These are phyloP conservation scores for Psilocybe sp. DNA, from an alignment of 768 basidiomycete species.

Conservation along the genomic window DNA sequence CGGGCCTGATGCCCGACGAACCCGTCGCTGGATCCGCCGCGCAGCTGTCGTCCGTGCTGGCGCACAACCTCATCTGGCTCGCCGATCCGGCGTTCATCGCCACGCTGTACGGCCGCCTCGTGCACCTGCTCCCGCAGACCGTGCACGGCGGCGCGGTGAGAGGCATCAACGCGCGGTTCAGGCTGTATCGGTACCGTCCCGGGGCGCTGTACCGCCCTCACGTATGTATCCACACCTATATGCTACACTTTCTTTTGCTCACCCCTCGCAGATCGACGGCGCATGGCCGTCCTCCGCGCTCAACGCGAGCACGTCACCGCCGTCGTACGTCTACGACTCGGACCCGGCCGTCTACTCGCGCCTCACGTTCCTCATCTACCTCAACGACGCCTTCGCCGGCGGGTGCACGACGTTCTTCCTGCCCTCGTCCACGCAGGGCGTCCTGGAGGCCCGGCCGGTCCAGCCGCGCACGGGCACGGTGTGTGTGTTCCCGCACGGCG, in stretches of 20 bases:
- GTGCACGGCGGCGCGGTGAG: constrained; percentile 40
- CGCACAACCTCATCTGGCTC: constrained; percentile 53
- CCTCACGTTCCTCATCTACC: constrained; percentile 45
- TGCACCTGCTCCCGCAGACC: constrained; percentile 36
- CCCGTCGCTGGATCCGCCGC: constrained; percentile 44
- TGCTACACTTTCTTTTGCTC: background rate
- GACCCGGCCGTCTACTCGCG: constrained; percentile 45
- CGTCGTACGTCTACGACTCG: constrained; percentile 46
- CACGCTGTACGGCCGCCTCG: constrained; percentile 38
- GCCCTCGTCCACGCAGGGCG: constrained; percentile 37
- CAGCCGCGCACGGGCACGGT: constrained; percentile 47
- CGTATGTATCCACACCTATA: constrained; percentile 18
- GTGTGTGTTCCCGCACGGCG: constrained; percentile 45
- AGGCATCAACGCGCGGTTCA: constrained; percentile 48
- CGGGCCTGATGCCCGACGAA: constrained; percentile 50
- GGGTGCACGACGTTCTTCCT: constrained; percentile 58
- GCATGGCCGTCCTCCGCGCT: constrained; percentile 51
- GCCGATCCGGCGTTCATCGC: constrained; percentile 41
- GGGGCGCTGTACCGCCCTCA: constrained; percentile 51
- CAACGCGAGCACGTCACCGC: constrained; percentile 31
- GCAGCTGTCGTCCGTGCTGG: constrained; percentile 41
- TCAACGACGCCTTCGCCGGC: constrained; percentile 38
- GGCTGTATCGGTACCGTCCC: constrained; percentile 48
- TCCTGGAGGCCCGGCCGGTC: constrained; percentile 46
- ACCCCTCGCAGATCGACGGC: constrained; percentile 39